Base-by-base conservation (phyloP, 805 yeast species). In the Saturnispora ahearnii region DNA sequence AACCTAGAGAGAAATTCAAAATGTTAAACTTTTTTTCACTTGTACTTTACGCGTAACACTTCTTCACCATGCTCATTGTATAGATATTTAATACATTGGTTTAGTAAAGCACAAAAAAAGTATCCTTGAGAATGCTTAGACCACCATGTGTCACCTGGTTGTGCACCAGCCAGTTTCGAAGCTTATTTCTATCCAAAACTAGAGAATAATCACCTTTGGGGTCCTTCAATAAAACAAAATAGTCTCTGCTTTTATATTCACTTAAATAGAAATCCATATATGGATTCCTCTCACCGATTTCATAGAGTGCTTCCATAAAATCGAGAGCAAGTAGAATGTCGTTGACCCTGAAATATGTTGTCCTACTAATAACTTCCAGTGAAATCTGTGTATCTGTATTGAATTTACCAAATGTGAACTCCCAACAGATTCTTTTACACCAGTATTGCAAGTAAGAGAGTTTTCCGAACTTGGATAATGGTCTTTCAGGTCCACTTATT, bases 401-500 rank as follows among this genome's bases (percentile, higher is more conserved):
- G 30, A 75, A 56, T 7, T 60, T 57, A 0, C 82, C 82, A 31
- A 64, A 67, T 0, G 73, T 36, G 32, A 79, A 57, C 46, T 71
- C 74, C 51, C 68, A 57, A 1, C 77, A 71, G 0, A 85, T 55
- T 4, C 70, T 62, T 44, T 74, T 71, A 6, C 84, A 71, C 99
- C 98, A 93, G 65, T 78, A 90, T 13, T 75, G 68, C 18, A 85
- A 60, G 60, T 89, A 93, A 6, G 90, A 78, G 9, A 78, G 68
- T 47, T 74, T 73, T 0, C 99, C 99, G 64, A 81, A 85, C 0
- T 84, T 82, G 5, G 96, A 85, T 9, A 93, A 68, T 0, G 99
- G 99, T 55, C 81, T 76, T 62, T 93, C 99, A 0, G 99, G 99
- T 0, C 97, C 95, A 52, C 96, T 88, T 2, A 77, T 65, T 21